A percentile compares a stretch with the other conserved stretches of the same genome.
Conservation (phyloP, 768 basidiomycete species). For the Podaxis sp. region DNA sequence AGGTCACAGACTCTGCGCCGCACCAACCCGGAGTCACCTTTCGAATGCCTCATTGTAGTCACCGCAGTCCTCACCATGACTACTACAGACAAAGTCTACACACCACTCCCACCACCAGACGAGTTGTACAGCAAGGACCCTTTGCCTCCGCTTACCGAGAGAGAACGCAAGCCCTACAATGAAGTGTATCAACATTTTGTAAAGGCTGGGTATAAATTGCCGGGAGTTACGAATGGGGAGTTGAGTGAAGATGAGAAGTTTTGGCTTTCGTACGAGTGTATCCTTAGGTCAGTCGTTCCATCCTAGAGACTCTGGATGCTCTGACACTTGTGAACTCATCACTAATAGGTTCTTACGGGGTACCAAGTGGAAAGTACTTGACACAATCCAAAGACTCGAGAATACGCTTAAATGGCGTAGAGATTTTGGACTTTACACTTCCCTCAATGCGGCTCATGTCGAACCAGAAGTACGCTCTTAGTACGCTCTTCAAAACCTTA, state of each 20-base stretch:
- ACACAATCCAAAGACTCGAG: constrained; percentile 64
- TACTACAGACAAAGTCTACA: constrained; percentile 28
- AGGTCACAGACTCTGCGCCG: no score
- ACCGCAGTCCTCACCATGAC: neutral
- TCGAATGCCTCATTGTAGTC: neutral
- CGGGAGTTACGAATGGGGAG: constrained; percentile 36
- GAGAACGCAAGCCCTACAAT: constrained; percentile 45
- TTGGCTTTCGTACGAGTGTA: constrained; percentile 74
- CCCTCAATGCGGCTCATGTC: constrained; percentile 58
- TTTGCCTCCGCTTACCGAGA: constrained; percentile 35
- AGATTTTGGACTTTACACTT: constrained; percentile 72
- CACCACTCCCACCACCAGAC: constrained; percentile 30
- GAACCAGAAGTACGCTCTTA: constrained; percentile 65
- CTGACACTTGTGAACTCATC: neutral
- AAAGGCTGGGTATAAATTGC: constrained; percentile 47
- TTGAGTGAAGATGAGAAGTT: constrained; percentile 65
- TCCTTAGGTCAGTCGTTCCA: constrained; percentile 45
- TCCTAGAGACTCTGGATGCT: neutral
- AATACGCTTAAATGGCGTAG: constrained; percentile 73
- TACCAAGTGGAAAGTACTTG: constrained; percentile 60
- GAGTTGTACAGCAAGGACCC: constrained; percentile 23
- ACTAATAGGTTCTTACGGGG: constrained; percentile 64
- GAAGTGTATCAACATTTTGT: constrained; percentile 56
- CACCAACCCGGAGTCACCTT: neutral
- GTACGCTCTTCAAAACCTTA: no score